Evolutionary conservation across 2,329 filamentous ascomycete genomes (phyloP).

Genomic region (Chrysosporium keratinophilum): DNA sequence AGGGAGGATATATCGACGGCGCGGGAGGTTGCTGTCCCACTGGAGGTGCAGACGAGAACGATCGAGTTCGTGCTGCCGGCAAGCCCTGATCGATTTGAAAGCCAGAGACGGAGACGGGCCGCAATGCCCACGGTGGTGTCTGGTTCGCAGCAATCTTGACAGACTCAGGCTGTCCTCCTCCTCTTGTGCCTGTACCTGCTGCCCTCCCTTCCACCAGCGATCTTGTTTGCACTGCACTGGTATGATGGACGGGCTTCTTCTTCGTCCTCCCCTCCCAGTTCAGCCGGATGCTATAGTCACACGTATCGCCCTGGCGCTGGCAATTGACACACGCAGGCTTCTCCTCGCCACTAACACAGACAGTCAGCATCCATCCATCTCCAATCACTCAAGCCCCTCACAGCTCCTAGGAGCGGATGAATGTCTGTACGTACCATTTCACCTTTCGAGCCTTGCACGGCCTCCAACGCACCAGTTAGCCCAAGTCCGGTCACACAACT

Average conservation of each 20-base stretch:
- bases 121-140: neutral
- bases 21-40: neutral
- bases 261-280: slow-evolving; percentile 63
- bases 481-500: slow-evolving; percentile 11
- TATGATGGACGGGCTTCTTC: slow-evolving; percentile 5
- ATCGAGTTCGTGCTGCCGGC: neutral
- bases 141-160: too few relatives aligned
- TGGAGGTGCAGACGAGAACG: neutral
- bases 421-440: slow-evolving; percentile 46
- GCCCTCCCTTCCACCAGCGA: neutral
- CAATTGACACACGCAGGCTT: slow-evolving; percentile 65
- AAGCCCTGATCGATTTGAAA: neutral
- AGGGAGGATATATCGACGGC: neutral
- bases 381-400: too few relatives aligned
- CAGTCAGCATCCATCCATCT: neutral
- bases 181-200: neutral
- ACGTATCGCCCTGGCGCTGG: slow-evolving; percentile 58
- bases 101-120: neutral
- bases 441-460: slow-evolving; percentile 64
- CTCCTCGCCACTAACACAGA: slow-evolving; percentile 53
- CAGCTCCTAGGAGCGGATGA: too few relatives aligned
- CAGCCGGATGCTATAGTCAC: slow-evolving; percentile 70
- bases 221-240: neutral
- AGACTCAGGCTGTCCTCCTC: too few relatives aligned
- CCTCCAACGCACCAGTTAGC: slow-evolving; percentile 35